Evolutionary conservation across 805 yeast species (phyloP), one percentile per base, ranked within the genome.

Genomic region (Lipomyces spencermartinsiae): DNA sequence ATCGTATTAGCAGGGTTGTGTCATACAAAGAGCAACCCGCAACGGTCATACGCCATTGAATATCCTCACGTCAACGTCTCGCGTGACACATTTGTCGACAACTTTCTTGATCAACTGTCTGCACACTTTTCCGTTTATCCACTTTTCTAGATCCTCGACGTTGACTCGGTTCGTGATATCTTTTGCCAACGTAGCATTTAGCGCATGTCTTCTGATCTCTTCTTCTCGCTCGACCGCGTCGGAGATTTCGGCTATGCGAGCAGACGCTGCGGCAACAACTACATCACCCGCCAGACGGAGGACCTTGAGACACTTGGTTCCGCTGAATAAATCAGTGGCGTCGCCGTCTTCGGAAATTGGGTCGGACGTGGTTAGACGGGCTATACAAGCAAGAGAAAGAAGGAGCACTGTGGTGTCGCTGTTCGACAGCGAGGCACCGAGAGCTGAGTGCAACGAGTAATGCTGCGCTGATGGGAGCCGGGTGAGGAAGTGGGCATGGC

Each of bases 41-140:
- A 43, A 19, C 14, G 39, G 4, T 19, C 49, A 6, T 43, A 43
- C 49, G 9, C 29, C 56, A 22, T 25, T 29, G 16, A 53, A 2
- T 53, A 53, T 53, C n/a, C 56, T 10, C 29, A 29, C 29, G 33
- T 53, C 56, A 10, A 53, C 19, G 19, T 53, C 33, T 29, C 33
- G 56, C 33, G 12, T 22, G 33, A 53, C 14, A 19, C 56, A 53
- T 29, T 53, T 53, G 9, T 53, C 56, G 22, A 53, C 56, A 10
- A 29, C 33, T 14, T 53, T 53, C 33, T 29, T 10, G 16, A 10
- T 53, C 56, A 53, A 53, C 16, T 19, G 56, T 10, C 8, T 8
- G 19, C 56, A 53, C n/a, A 53, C 56, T 22, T 53, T 53, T 9
- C 56, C 56, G 56, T 16, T 53, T 25, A 22, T 25, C 56, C 56